A percentile compares a stretch with the other conserved stretches of the same genome.
Conservation (phyloP, 1,284 basidiomycete genomes). For the Meira miltonrushii region DNA sequence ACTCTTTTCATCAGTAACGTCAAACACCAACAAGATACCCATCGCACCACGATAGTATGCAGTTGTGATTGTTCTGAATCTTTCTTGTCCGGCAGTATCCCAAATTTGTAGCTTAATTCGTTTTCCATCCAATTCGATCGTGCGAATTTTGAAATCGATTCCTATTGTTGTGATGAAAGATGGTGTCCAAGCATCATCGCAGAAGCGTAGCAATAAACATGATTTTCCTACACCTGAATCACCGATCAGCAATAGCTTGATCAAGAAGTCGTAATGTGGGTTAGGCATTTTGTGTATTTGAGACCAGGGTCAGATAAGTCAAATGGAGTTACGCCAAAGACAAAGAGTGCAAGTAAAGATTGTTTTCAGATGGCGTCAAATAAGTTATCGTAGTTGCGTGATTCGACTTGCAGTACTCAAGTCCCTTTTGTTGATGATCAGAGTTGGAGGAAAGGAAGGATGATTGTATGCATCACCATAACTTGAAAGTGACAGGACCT, state of each 20-base stretch:
- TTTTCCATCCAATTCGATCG: conserved; percentile 98
- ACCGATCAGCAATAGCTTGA: conserved; percentile 63
- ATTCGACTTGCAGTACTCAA: too few species aligned
- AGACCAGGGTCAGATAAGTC: too few species aligned
- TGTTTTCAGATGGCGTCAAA: too few species aligned
- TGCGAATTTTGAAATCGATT: conserved; percentile 99
- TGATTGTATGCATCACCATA: too few species aligned
- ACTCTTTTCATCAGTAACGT: conserved; percentile 94
- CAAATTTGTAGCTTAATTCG: conserved; percentile 97
- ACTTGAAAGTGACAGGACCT: too few species aligned
- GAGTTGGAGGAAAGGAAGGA: too few species aligned
- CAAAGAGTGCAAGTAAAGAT: too few species aligned
- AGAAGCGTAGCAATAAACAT: conserved; percentile 55
- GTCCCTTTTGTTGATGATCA: too few species aligned
- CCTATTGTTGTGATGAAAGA: conserved; percentile 54
- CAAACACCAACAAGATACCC: conserved; percentile 97
- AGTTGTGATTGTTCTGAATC: conserved; percentile 76
- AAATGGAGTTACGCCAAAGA: too few species aligned
- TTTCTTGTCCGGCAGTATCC: conserved; percentile 54
- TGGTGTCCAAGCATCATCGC: conserved; percentile 57
- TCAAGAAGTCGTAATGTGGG: conserved; percentile 8
- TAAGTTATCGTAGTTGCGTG: too few species aligned
- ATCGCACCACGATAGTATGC: conserved; percentile 92
- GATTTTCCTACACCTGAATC: conserved; percentile 91
- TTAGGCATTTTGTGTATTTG: too few species aligned